These are phyloP conservation scores for Ajuga reptans DNA, from an alignment of 305 asterid species.

Conservation along the genomic window DNA sequence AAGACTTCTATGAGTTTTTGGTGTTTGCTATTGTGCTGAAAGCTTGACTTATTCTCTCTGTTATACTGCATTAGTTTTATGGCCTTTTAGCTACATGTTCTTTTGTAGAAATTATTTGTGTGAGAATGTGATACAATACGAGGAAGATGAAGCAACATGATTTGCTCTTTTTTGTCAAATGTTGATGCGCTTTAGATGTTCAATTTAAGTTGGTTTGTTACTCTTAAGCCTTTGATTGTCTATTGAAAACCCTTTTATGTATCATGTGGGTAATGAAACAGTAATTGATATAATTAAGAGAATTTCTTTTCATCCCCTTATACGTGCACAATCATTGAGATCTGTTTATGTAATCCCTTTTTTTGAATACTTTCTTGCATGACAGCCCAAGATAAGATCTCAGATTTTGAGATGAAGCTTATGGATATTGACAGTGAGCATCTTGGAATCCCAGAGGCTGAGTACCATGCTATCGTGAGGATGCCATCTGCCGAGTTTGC, in stretches of 20 bases:
- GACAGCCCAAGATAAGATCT: conserved; percentile 84
- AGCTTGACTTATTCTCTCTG: neutral
- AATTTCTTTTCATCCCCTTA: too few relatives aligned
- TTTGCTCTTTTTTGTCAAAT: too few relatives aligned
- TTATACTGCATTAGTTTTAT: neutral
- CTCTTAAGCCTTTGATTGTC: neutral
- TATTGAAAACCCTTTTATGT: neutral
- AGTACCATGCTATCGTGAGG: conserved; percentile 81
- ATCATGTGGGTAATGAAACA: neutral
- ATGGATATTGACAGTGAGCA: conserved; percentile 94
- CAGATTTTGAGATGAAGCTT: conserved; percentile 89
- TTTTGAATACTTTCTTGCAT: neutral
- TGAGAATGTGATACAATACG: too few relatives aligned
- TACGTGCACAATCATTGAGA: too few relatives aligned
- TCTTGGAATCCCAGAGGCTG: conserved; percentile 86
- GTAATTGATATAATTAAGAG: neutral
- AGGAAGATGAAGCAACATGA: neutral
- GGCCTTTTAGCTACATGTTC: neutral
- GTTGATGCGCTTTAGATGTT: neutral
- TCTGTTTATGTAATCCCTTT: too few relatives aligned
- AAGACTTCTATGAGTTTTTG: neutral
- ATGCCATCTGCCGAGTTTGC: conserved; percentile 93
- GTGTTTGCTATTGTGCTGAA: neutral
- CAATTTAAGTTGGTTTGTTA: neutral
- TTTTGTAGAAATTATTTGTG: neutral